Evolutionary conservation across 768 basidiomycete genomes (phyloP).

Genomic region (Mycena capillaripes): DNA sequence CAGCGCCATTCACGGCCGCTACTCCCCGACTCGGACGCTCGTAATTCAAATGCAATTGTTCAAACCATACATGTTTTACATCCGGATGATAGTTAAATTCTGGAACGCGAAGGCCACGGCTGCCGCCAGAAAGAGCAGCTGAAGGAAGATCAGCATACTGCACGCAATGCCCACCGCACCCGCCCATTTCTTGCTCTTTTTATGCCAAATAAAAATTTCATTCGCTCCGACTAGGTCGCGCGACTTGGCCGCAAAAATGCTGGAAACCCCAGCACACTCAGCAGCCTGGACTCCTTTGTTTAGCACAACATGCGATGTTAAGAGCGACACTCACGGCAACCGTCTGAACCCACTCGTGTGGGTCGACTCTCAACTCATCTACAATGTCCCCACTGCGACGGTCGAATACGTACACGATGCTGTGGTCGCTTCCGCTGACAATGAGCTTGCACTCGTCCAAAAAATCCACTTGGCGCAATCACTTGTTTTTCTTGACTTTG

Average conservation of each 20-base stretch:
- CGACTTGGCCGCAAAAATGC: constrained; percentile 24
- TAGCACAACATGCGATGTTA: too few relatives aligned
- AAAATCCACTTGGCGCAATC: constrained; percentile 23
- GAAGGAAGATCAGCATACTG: too few relatives aligned
- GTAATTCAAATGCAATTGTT: constrained; percentile 1
- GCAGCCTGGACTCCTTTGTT: not conserved
- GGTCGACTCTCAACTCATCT: constrained; percentile 9
- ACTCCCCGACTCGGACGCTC: constrained; percentile 5
- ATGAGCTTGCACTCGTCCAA: constrained; percentile 18
- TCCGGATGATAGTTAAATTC: constrained; percentile 7
- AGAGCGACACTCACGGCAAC: constrained; percentile 6
- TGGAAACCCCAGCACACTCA: not conserved
- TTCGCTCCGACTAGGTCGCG: constrained; percentile 6
- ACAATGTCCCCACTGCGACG: constrained; percentile 4
- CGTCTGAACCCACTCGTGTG: constrained; percentile 22
- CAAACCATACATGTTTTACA: constrained; percentile 14
- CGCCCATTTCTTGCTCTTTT: not conserved
- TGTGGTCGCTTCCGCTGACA: constrained; percentile 37
- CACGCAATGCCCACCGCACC: constrained; percentile 9
- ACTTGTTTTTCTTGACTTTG: constrained; percentile 12
- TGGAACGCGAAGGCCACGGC: constrained; percentile 3
- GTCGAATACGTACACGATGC: constrained; percentile 31
- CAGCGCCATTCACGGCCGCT: too few relatives aligned
- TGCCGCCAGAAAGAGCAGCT: constrained; percentile 15
- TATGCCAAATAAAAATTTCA: constrained; percentile 12